Evolutionary conservation across 139 green algal species (phyloP), one percentile per base, ranked within the genome.

Genomic region (Chlorella sp.): DNA sequence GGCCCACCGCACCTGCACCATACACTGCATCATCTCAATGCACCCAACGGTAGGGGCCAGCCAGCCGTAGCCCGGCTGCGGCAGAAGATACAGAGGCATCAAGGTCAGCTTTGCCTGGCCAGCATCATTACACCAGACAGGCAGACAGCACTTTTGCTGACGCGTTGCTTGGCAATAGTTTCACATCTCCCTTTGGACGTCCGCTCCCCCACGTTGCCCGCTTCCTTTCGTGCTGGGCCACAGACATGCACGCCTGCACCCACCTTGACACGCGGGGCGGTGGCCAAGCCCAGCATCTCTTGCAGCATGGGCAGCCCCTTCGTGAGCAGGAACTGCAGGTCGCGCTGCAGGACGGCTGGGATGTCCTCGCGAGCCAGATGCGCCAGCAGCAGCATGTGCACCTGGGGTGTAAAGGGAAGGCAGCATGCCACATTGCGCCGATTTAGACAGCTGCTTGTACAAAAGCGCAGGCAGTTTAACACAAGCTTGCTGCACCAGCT

Each of bases 21-120:
- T 69, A 90, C 95, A 97, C 89, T 98, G 96, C 90, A 94, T 92
- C 85, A 96, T 91, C 89, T 98, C 94, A 34, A 98, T 82, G 30
- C 89, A 90, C 3, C 89, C 91, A 20, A 97, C 39, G 17, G 91
- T 81, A 7, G 95, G 95, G 6, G 93, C 91, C 85, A 96, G 87
- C 95, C 95, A 98, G 34, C 95, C 95, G 39, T 90, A 93, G 21
- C 86, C 85, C 17, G 78, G 67, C 67, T 71, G 60, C 16, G 91
- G 87, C 9, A 16, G n/a, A 44, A 55, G 34, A 4, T 57, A 12
- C 15, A 30, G 65, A 34, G 21, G 26, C 30, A 74, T 30, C 23
- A 32, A 55, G 23, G 5, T 3, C 34, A 30, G 36, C n/a, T n/a
- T n/a, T n/a, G n/a, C n/a, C n/a, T n/a, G n/a, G n/a, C n/a, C n/a